Evolutionary conservation across 73 alveolate species (phyloP), one percentile per base, ranked within the genome.

Genomic region (Paramecium sonneborni): DNA sequence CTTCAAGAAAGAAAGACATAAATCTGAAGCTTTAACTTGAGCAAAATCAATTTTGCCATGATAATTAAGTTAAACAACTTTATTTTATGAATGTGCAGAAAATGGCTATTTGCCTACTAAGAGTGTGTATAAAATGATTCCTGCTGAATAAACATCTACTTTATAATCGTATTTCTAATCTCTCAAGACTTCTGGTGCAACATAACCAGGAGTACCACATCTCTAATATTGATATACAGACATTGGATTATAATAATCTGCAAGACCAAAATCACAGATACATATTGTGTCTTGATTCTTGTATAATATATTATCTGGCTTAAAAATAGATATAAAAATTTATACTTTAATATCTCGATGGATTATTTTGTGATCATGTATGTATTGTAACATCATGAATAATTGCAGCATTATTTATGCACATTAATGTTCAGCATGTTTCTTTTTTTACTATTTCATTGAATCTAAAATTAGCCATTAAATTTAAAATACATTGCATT

Each of bases 401-500:
- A 85, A 34, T 85, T 85, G 32, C n/a, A 79, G 26, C 74, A 46
- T 79, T 2, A 79, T 26, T 23, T 43, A 92, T 94, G 93, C 92
- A 70, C 88, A 26, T 79, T 92, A 82, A 48, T 84, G 7, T 82
- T 85, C 52, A 72, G 95, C 48, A 69, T 94, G 48, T 85, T 79
- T 72, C 72, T 93, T 55, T 52, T 84, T 85, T 62, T 56, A 41
- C 24, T 34, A 72, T 69, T 92, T 84, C 68, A 94, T 72, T 85
- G 92, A 85, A 92, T 85, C 88, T 94, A 92, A 85, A 68, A 72
- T 24, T 62, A 24, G 92, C 57, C 38, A 79, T 86, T 74, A 92
- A 92, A 58, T 92, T 95, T 6, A 94, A 44, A 52, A 52, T 97
- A 84, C 96, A 94, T 55, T 90, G 44, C 79, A 94, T 87, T 62